Conservation (phyloP, 2,329 filamentous ascomycete genomes). For the Alternaria postmessia region DNA sequence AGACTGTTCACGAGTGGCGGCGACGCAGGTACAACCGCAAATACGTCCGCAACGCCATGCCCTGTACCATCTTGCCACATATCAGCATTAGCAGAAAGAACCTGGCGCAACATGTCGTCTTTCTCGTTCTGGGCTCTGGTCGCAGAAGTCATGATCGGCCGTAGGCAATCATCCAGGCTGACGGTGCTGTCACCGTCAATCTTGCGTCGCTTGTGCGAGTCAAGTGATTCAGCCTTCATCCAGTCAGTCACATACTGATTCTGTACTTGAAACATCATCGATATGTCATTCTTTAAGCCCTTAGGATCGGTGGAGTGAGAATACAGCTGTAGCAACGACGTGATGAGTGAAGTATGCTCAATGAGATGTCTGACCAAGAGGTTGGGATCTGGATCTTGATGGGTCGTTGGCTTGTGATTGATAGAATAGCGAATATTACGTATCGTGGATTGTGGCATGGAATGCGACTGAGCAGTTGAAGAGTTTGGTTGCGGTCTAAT, state of each 20-base stretch:
- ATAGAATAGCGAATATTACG: not conserved
- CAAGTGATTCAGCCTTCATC: constrained; percentile 16
- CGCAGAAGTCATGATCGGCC: not conserved
- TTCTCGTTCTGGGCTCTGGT: not conserved
- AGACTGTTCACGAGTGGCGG: not conserved
- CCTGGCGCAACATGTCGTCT: constrained; percentile 22
- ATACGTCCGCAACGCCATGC: constrained; percentile 27
- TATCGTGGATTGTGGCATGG: not conserved
- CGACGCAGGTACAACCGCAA: not conserved
- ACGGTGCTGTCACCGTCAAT: not conserved
- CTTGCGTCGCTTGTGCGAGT: constrained; percentile 3
- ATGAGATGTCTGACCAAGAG: constrained; percentile 17
- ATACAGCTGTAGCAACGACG: constrained; percentile 28
- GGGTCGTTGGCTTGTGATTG: constrained; percentile 7
- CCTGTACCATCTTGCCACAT: constrained; percentile 33
- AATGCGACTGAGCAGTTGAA: not conserved
- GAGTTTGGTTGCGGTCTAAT: not conserved
- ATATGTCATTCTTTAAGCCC: constrained; percentile 30
- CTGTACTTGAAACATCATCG: constrained; percentile 22
- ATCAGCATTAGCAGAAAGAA: constrained; percentile 24
- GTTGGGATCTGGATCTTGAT: constrained; percentile 15
- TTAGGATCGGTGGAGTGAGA: constrained; percentile 19
- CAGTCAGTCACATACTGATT: constrained; percentile 26
- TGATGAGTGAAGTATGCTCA: constrained; percentile 26
- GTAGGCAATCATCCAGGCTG: not conserved